A percentile compares a stretch with the other conserved stretches of the same genome.
Conservation (phyloP, 208 protist species). For the Blechomonas ayalai region DNA sequence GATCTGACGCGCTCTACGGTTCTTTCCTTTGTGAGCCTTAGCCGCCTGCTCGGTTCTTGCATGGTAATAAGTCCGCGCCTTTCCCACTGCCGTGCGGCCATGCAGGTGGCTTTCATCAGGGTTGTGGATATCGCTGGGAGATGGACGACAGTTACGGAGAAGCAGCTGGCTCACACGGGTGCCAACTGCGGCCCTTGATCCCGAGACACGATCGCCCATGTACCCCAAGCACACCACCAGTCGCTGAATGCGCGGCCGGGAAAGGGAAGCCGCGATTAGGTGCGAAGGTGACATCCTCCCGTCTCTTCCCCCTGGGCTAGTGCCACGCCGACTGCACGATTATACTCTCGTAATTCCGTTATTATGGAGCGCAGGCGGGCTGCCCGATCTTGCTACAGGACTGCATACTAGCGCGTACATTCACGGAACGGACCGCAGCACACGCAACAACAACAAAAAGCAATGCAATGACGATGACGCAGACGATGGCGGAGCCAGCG, state of each 20-base stretch:
- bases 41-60: neutral
- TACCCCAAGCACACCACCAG: slow-evolving; percentile 59
- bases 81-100: slow-evolving; percentile 51
- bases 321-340: no score
- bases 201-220: neutral
- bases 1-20: neutral
- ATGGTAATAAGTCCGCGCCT: slow-evolving; percentile 24
- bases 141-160: slow-evolving; percentile 40
- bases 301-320: no score
- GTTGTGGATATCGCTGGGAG: slow-evolving; percentile 70
- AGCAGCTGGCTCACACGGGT: slow-evolving; percentile 33
- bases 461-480: no score
- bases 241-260: slow-evolving; percentile 20
- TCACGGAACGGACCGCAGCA: no score
- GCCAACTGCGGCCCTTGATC: slow-evolving; percentile 29
- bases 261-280: no score
- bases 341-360: no score
- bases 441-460: no score
- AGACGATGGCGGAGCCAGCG: no score
- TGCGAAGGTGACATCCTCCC: no score
- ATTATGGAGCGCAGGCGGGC: no score
- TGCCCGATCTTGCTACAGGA: no score
- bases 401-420: no score
- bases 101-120: slow-evolving; percentile 34
- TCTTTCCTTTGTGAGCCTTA: neutral